A percentile compares a stretch with the other conserved stretches of the same genome.
Evolutionary conservation across 2,329 filamentous ascomycete genomes (phyloP).

Genomic region (Furcasterigmium furcatum): DNA sequence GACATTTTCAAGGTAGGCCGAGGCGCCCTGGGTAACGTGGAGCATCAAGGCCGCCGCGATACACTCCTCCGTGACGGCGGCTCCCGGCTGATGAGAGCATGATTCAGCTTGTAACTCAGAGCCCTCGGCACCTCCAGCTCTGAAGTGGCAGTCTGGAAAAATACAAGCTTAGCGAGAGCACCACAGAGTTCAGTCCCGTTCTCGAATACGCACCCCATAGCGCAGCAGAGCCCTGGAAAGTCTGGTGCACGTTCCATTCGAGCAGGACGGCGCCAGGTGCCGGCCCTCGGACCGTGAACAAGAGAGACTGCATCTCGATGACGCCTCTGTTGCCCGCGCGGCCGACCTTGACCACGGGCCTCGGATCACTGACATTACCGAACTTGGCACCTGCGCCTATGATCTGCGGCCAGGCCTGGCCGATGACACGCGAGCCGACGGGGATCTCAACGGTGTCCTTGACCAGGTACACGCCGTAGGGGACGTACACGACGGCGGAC

Average conservation of each 20-base stretch:
- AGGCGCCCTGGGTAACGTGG: conserved; percentile 23
- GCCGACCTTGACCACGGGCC: conserved; percentile 56
- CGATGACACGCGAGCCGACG: conserved; percentile 38
- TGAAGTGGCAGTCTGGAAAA: conserved; percentile 6
- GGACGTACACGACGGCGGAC: conserved; percentile 33
- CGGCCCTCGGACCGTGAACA: conserved; percentile 57
- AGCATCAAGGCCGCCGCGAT: conserved; percentile 21
- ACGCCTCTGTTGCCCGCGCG: conserved; percentile 50
- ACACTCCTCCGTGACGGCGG: conserved; percentile 17
- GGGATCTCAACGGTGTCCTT: conserved; percentile 43
- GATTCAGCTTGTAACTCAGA: conserved; percentile 10
- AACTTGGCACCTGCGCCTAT: conserved; percentile 48
- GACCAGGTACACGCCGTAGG: conserved; percentile 42
- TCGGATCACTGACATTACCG: conserved; percentile 45
- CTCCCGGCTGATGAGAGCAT: conserved; percentile 24
- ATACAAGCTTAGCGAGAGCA: conserved; percentile 4
- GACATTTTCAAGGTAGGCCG: conserved; percentile 19
- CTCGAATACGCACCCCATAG: no score
- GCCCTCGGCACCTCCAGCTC: conserved; percentile 32
- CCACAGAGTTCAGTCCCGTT: neutral
- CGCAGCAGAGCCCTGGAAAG: conserved; percentile 18
- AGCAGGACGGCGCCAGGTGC: conserved; percentile 59
- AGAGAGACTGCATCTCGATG: conserved; percentile 61
- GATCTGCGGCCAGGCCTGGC: conserved; percentile 42
- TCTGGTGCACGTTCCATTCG: conserved; percentile 57